Percentiles rank a stretch among this genome's conserved stretches.
Evolutionary conservation across 805 yeast genomes (phyloP).

Genomic region (Suhomyces sp.): DNA sequence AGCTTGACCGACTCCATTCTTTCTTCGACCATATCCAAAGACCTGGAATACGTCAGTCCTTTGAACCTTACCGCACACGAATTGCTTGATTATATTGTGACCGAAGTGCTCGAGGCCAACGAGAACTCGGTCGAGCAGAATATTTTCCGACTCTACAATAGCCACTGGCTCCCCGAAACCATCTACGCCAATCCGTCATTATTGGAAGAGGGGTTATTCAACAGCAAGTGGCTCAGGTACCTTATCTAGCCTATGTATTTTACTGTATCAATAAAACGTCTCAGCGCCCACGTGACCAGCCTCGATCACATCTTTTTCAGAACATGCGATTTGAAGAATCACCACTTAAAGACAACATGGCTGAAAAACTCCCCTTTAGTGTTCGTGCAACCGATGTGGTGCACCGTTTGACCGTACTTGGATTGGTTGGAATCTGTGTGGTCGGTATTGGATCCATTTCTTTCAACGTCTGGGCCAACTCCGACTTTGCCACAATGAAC

Average conservation of each 20-base stretch:
- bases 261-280: not conserved
- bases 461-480: slow-evolving; percentile 42
- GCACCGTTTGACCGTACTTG: slow-evolving; percentile 42
- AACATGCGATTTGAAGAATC: not conserved
- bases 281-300: not conserved
- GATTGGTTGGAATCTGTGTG: slow-evolving; percentile 39
- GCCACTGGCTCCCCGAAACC: slow-evolving; percentile 39
- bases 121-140: slow-evolving; percentile 24
- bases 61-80: slow-evolving; percentile 34
- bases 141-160: slow-evolving; percentile 36
- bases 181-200: slow-evolving; percentile 41
- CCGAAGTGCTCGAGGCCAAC: slow-evolving; percentile 20
- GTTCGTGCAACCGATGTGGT: slow-evolving; percentile 44
- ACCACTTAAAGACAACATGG: slow-evolving; percentile 2
- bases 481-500: slow-evolving; percentile 43
- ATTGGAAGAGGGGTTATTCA: slow-evolving; percentile 32
- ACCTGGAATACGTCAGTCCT: slow-evolving; percentile 17
- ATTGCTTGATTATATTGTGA: slow-evolving; percentile 29
- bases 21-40: slow-evolving; percentile 17
- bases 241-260: slow-evolving; percentile 22
- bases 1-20: slow-evolving; percentile 21
- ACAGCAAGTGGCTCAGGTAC: slow-evolving; percentile 37
- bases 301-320: not conserved
- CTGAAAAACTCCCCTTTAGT: slow-evolving; percentile 34
- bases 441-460: slow-evolving; percentile 39